Percentiles rank a stretch among this genome's conserved stretches.
Evolutionary conservation across 768 basidiomycete genomes (phyloP).

Genomic region (Suillus decipiens): DNA sequence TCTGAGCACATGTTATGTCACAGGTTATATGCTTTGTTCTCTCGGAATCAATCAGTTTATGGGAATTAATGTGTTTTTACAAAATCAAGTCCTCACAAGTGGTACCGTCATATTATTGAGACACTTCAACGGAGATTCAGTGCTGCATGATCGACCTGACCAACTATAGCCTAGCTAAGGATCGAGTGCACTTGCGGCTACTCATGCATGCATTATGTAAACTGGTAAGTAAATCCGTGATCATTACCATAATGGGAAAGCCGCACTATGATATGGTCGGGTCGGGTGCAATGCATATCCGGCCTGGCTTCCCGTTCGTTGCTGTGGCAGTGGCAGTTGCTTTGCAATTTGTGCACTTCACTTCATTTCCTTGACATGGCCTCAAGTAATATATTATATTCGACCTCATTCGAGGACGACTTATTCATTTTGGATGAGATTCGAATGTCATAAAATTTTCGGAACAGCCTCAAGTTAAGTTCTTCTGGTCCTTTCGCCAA

Average conservation of each 20-base stretch:
- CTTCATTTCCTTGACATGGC: no score
- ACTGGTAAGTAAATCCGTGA: neutral
- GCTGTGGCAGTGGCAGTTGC: no score
- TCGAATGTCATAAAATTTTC: neutral
- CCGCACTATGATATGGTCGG: no score
- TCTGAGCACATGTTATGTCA: neutral
- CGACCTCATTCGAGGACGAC: no score
- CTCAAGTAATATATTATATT: no score
- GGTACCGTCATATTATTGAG: neutral
- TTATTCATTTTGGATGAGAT: no score
- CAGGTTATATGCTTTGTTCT: neutral
- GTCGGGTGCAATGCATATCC: no score
- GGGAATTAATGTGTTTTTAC: neutral
- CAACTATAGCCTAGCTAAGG: neutral
- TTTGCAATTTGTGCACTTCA: no score
- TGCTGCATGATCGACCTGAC: neutral
- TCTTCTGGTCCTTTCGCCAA: neutral
- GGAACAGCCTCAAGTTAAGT: neutral
- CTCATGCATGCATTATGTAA: neutral
- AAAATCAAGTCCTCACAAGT: neutral
- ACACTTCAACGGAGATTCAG: neutral
- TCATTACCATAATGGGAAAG: neutral
- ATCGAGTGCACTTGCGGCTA: neutral
- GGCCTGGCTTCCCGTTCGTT: no score
- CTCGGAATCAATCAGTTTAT: neutral